phyloP scores from a whole-genome alignment of 495 filamentous ascomycete genomes.

The Neurospora discreta region DNA sequence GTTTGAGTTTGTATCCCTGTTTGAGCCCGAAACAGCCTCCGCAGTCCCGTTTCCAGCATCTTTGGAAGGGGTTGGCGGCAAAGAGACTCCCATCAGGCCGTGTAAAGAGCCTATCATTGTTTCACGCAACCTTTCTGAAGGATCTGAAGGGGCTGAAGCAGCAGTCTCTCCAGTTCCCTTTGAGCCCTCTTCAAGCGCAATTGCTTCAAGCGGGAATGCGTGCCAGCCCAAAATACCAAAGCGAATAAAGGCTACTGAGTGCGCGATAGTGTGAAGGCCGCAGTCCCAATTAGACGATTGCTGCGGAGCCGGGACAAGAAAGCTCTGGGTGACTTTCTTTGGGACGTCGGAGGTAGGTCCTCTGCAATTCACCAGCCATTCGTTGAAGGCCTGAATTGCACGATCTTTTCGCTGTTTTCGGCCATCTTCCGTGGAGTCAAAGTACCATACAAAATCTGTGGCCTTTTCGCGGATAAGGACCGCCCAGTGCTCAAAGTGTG shows the following conservation, averaged over 20 bases:
- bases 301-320: background rate
- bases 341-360: background rate
- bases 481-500: background rate
- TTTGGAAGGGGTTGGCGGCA: background rate
- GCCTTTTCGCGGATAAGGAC: background rate
- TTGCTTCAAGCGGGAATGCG: background rate
- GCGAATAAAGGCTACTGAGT: conserved; percentile 8
- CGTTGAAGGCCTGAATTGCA: background rate
- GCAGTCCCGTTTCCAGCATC: background rate
- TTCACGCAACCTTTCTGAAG: background rate
- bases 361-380: background rate
- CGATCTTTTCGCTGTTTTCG: background rate
- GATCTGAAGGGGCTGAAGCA: background rate
- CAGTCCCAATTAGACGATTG: conserved; percentile 5
- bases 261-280: conserved; percentile 8
- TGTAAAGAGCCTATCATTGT: background rate
- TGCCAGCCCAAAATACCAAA: conserved; percentile 3
- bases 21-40: background rate
- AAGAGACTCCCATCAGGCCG: background rate
- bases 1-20: background rate
- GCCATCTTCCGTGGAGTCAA: background rate
- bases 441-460: background rate
- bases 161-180: background rate
- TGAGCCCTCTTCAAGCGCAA: background rate
- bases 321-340: background rate